These are phyloP conservation scores for Anaeramoeba ignava DNA, from an alignment of 78 protist species.

Conservation along the genomic window DNA sequence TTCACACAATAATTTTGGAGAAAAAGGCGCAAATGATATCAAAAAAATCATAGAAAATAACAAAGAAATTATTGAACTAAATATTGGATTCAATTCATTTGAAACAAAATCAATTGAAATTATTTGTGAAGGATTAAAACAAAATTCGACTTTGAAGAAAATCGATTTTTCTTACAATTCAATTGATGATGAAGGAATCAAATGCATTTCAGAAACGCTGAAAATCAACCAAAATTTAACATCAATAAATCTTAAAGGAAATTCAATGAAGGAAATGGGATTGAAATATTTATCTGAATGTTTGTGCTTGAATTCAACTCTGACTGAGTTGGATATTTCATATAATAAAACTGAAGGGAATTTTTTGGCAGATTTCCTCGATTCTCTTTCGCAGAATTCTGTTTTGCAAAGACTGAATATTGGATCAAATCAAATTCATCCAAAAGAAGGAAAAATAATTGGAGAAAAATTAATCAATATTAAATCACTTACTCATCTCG, in stretches of 20 bases:
- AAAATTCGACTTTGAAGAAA: conserved; percentile 7
- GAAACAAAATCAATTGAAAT: neutral
- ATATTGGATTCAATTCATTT: neutral
- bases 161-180: conserved; percentile 4
- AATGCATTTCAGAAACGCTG: neutral
- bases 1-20: too few relatives aligned
- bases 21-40: too few relatives aligned
- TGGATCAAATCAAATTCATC: neutral
- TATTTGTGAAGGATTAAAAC: neutral
- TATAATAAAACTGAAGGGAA: neutral
- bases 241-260: neutral
- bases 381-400: neutral
- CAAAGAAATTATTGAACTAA: conserved; percentile 8
- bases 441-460: neutral
- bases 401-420: neutral
- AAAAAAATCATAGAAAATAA: too few relatives aligned
- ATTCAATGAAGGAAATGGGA: neutral
- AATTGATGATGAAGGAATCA: conserved; percentile 4
- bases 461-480: neutral
- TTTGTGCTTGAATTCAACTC: neutral
- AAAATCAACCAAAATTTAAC: neutral
- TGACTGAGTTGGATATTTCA: conserved; percentile 1
- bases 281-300: neutral
- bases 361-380: neutral
- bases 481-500: too few relatives aligned